Evolutionary conservation across 345 rosid genomes (phyloP).

Genomic region (Syzygium jambos): DNA sequence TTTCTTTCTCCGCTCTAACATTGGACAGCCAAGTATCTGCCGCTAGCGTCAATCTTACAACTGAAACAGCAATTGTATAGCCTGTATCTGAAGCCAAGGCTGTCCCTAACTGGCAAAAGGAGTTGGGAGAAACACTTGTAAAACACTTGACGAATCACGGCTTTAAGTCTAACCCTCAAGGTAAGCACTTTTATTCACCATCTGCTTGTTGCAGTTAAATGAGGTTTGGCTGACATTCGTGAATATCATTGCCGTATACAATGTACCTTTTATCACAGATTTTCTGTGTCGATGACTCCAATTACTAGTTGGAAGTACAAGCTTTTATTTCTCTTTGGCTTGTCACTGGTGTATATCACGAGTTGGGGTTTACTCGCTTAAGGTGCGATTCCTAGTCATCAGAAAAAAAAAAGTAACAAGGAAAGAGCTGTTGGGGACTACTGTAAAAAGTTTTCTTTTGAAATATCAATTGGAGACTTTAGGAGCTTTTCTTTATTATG

Average conservation of each 20-base stretch:
- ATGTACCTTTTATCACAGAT: background rate
- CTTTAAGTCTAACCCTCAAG: conserved; percentile 63
- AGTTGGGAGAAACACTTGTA: conserved; percentile 78
- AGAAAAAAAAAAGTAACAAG: no score
- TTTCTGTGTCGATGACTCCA: background rate
- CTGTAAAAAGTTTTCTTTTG: no score
- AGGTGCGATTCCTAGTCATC: no score
- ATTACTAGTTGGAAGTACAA: fast-evolving
- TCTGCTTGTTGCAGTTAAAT: background rate
- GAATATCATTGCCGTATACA: background rate
- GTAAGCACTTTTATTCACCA: conserved; percentile 18
- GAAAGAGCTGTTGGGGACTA: no score
- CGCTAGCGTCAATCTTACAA: conserved; percentile 29
- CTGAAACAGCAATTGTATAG: conserved; percentile 83
- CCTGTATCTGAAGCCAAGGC: conserved; percentile 67
- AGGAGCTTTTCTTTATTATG: no score
- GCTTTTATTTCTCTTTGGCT: no score
- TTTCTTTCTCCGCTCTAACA: background rate
- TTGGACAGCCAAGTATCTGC: conserved; percentile 78
- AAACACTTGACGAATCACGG: conserved; percentile 73
- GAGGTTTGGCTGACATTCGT: background rate
- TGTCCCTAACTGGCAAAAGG: conserved; percentile 34
- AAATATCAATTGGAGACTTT: no score
- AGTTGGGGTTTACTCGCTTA: no score
- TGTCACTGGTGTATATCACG: no score